Conservation (phyloP, 225 moss, liverwort and hornwort species). For the Neckera pumila region DNA sequence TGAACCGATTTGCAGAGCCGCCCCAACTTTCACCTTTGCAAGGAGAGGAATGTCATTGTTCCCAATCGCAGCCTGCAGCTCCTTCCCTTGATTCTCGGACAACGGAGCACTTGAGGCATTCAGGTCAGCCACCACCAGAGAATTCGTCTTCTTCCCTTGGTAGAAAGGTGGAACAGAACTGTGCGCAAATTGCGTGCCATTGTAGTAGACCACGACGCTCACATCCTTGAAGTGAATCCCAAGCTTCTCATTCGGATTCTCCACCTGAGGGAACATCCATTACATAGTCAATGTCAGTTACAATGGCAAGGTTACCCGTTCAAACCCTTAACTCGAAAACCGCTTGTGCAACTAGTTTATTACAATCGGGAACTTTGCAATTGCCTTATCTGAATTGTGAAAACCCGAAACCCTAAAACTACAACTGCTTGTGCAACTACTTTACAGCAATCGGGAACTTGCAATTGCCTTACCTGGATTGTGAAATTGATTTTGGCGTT, state of each 20-base stretch:
- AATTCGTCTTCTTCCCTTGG: constrained; percentile 12
- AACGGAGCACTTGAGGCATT: constrained; percentile 24
- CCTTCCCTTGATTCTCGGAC: constrained; percentile 18
- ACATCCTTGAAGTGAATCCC: constrained; percentile 36
- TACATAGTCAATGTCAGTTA: neutral
- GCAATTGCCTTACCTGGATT: neutral
- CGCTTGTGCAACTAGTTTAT: neutral
- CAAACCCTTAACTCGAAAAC: no score
- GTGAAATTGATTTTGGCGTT: constrained; percentile 33
- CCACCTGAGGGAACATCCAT: neutral
- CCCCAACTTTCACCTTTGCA: constrained; percentile 6
- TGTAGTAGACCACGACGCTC: constrained; percentile 5
- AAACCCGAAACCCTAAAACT: no score
- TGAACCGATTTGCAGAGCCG: constrained; percentile 12
- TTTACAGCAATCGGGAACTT: no score
- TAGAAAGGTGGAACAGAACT: constrained; percentile 9
- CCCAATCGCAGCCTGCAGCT: constrained; percentile 19
- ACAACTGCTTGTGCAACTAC: neutral
- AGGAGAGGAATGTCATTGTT: constrained; percentile 17
- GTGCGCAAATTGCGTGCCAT: constrained; percentile 24
- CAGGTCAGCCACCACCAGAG: constrained; percentile 1
- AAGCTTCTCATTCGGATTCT: constrained; percentile 35
- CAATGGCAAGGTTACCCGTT: no score
- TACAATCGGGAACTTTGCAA: neutral
- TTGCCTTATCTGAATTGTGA: no score